Base-by-base conservation (phyloP, 768 basidiomycete genomes). In the Serendipita vermifera region DNA sequence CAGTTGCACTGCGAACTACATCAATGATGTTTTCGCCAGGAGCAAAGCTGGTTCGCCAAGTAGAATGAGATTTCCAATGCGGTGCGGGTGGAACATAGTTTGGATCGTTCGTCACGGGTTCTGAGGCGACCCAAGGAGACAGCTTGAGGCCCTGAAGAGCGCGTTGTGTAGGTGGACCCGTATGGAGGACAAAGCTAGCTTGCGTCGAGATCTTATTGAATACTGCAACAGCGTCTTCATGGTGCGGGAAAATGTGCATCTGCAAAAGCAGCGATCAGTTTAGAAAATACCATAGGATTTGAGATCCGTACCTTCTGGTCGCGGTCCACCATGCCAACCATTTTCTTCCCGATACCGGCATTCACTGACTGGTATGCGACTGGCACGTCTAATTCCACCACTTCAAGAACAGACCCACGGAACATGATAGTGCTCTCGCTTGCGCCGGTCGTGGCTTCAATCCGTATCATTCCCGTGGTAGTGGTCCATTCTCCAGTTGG, bases 171-270 rank as follows among this genome's bases (percentile, higher is more conserved):
- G 71, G 65, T 14, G 64, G 66, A 36, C 68, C 73, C 0, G 77
- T 72, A 36, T 70, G 75, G 29, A 87, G 70, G 1, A 81, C 77
- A 60, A 87, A 75, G 57, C 80, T 72, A 5, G 87, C 61, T 1
- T 67, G 70, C 0, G 75, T 69, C 0, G 76, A 70, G 2, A 75
- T 61, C 3, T 67, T 68, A 0, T 66, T 62, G 63, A 87, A 75
- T 1, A 74, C 69, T 2, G 65, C 69, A 32, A 68, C 65, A 15
- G 74, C 74, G 7, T 65, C 66, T 1, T 71, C 63, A 3, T 75
- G 81, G 55, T 83, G 74, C 3, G 87, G 87, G 65, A 85, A 88
- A 1, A 85, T 63, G 64, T 80, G 75, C 5, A 79, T 74, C 81
- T 87, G 59, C 0, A 20, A 41, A 15, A 39, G 55, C 33, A 56